Evolutionary conservation across 345 rosid genomes (phyloP).

Genomic region (Hevea brasiliensis): DNA sequence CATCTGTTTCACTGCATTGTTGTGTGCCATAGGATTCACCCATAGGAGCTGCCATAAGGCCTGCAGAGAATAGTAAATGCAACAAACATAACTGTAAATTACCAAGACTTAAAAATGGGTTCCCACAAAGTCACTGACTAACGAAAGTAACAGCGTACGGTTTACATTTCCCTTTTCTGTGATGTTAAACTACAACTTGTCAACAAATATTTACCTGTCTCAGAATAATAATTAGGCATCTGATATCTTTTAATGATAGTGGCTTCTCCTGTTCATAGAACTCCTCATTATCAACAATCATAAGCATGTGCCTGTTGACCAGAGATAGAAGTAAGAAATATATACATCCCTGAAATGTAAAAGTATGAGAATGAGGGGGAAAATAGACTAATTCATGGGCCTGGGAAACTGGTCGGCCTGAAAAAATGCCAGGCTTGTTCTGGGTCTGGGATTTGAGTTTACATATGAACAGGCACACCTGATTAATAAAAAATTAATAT

Average conservation of each 20-base stretch:
- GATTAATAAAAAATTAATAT: too few species aligned
- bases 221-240: slow-evolving; percentile 69
- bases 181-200: not conserved
- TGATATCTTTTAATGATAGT: slow-evolving; percentile 70
- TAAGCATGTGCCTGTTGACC: slow-evolving; percentile 94
- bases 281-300: slow-evolving; percentile 91
- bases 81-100: not conserved
- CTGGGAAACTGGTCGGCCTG: not conserved
- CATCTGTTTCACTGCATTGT: slow-evolving; percentile 49
- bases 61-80: slow-evolving; percentile 35
- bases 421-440: too few species aligned
- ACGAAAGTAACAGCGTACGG: not conserved
- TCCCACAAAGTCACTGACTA: not conserved
- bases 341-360: not conserved
- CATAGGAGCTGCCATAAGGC: slow-evolving; percentile 96
- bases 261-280: slow-evolving; percentile 96
- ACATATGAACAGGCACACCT: too few species aligned
- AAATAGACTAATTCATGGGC: not conserved
- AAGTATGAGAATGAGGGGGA: not conserved
- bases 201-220: slow-evolving; percentile 61
- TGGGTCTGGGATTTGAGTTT: too few species aligned
- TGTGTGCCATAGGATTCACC: slow-evolving; percentile 62
- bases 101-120: not conserved
- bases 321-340: slow-evolving; percentile 17
- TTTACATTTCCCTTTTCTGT: not conserved